Evolutionary conservation across 1,139 yeast species (phyloP).

Genomic region (Kazachstania sp.): DNA sequence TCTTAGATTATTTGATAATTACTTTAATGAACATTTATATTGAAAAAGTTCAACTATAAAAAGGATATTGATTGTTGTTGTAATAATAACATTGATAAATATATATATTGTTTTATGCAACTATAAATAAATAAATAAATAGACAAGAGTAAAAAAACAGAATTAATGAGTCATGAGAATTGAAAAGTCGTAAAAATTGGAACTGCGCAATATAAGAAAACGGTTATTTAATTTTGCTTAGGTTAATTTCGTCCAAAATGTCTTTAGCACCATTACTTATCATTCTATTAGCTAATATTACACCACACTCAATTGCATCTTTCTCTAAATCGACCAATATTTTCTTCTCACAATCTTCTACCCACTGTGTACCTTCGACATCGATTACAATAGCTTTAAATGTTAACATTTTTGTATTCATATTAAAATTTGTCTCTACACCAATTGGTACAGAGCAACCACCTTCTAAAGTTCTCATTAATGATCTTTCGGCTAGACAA

Average conservation of each 20-base stretch:
- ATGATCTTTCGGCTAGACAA: constrained; percentile 84
- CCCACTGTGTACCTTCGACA: constrained; percentile 68
- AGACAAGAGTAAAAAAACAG: too few relatives aligned
- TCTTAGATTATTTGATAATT: constrained; percentile 16
- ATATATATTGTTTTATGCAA: not conserved
- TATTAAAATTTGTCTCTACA: constrained; percentile 55
- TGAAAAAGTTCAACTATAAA: constrained; percentile 4
- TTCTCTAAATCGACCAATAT: constrained; percentile 25
- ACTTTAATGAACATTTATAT: constrained; percentile 11
- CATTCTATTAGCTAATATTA: constrained; percentile 57
- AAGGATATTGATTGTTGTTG: not conserved
- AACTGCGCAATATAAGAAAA: not conserved
- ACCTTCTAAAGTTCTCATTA: constrained; percentile 86
- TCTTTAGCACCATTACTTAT: constrained; percentile 71
- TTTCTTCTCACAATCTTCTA: constrained; percentile 36
- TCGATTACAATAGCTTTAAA: constrained; percentile 73
- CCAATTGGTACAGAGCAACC: constrained; percentile 98
- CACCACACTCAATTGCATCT: constrained; percentile 70
- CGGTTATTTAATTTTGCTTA: constrained; percentile 35
- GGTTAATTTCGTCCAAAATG: constrained; percentile 73
- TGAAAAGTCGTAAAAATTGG: not conserved
- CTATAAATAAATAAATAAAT: not conserved
- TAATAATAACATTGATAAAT: not conserved
- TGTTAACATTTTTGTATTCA: constrained; percentile 35
- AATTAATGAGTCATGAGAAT: too few relatives aligned